Evolutionary conservation across 441 rosid species (phyloP), one percentile per base, ranked within the genome.

Genomic region (Arabidopsis lyrata): DNA sequence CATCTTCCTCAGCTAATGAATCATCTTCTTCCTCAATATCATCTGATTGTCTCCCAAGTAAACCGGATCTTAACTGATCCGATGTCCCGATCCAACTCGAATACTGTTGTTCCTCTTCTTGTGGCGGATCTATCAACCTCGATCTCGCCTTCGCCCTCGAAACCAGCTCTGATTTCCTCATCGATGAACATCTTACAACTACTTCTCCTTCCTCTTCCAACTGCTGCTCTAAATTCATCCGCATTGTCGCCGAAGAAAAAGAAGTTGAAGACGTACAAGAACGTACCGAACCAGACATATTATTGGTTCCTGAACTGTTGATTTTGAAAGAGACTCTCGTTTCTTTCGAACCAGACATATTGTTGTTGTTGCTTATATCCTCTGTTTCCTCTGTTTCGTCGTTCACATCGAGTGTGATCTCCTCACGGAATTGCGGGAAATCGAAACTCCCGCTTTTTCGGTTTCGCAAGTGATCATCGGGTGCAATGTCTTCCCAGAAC

Each of bases 351-450:
- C 44, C 68, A 0, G 20, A 42, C 53, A 62, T 2, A 11, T 63
- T 16, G 32, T 38, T 66, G 47, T 1, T 35, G 31, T 58, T 58
- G 60, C 60, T 56, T 12, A 82, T 50, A 18, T 79, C 89, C 15
- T 85, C 86, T 77, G 77, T 57, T 35, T 80, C 86, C 20, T 84
- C 86, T 78, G 79, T 64, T 49, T 85, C 90, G 22, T 85, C 41
- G 31, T 88, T 89, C 63, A 91, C 82, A 56, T 91, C 92, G 20
- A 93, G 70, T 8, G 89, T 73, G 69, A 88, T 80, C 58, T 90
- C 96, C 3, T 81, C 90, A 14, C 76, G 78, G 0, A 27, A 20
- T 29, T 39, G 65, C 32, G 22, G 31, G 65, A 61, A 72, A 71
- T 75, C 84, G 29, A 80, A 79, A 72, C 81, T 81, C 24, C 36